phyloP scores from a whole-genome alignment of 306 rosid genomes.

The Malus asiatica region DNA sequence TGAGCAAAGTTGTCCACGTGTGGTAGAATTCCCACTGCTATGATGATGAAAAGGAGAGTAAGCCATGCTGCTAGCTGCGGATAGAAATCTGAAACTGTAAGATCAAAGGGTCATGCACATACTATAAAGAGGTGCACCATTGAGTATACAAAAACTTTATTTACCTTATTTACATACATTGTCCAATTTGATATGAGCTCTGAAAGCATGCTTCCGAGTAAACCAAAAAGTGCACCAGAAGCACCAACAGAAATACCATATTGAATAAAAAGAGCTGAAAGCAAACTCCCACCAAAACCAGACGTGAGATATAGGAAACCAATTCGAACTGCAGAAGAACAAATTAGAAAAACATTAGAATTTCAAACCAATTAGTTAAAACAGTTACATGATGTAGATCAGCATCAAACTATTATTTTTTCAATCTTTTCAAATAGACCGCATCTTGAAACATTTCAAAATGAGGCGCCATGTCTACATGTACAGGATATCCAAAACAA shows the following conservation, averaged over 20 bases:
- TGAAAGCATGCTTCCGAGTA: conserved; percentile 30
- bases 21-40: no score
- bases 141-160: conserved; percentile 2
- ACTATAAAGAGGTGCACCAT: conserved; percentile 1
- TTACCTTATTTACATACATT: conserved; percentile 46
- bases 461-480: not conserved
- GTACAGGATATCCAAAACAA: not conserved
- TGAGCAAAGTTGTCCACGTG: no score
- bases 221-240: conserved; percentile 86
- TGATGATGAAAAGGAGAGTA: conserved; percentile 28
- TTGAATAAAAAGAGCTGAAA: conserved; percentile 60
- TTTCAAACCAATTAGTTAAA: conserved; percentile 5
- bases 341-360: not conserved
- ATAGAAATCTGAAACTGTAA: conserved; percentile 16
- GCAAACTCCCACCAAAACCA: conserved; percentile 78
- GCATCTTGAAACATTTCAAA: not conserved
- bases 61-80: conserved; percentile 59
- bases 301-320: conserved; percentile 62
- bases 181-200: conserved; percentile 63
- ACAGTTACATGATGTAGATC: not conserved
- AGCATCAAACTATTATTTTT: not conserved
- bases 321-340: conserved; percentile 44
- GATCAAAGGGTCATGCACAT: not conserved
- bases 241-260: conserved; percentile 79
- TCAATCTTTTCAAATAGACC: not conserved